Base-by-base conservation (phyloP, 352 stramenopile genomes). In the Globisporangium nagaii region DNA sequence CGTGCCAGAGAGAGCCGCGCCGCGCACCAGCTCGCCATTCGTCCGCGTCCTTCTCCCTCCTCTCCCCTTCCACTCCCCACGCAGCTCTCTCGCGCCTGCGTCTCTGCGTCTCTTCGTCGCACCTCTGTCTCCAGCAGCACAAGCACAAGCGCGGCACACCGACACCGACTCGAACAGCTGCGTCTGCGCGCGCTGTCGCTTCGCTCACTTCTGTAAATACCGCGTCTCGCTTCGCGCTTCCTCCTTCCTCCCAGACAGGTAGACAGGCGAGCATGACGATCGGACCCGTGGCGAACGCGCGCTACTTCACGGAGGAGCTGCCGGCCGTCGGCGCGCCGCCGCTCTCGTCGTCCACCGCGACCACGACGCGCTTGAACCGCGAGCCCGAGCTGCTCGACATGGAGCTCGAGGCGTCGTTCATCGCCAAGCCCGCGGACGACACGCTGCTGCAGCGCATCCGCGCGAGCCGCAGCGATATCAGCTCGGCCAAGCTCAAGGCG, bases 381-480 rank as follows among this genome's bases (percentile, higher is more conserved):
- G 56, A 63, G 8, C 32, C 42, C 1, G 56, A 63, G 2, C 24
- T n/a, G n/a, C n/a, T 63, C 40, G 48, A 61, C 17, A 19, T 48
- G 34, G 55, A 56, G 25, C 37, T 61, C 17, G 55, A 61, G 19
- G 55, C 37, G 36, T 61, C 55, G 55, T 61, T 56, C 45, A 34
- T 61, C 20, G 37, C 32, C 28, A 61, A 56, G 22, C 36, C 55
- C 17, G 37, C 53, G 34, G 54, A 60, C 35, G 24, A 49, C n/a
- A 20, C 37, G 37, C 37, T 30, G 17, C 12, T 62, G 37, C 56
- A 60, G 37, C 56, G 47, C 34, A 44, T 63, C 12, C 47, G 49
- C 31, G 34, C 56, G 41, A 63, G 48, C 27, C 56, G 56, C n/a
- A 63, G 48, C 42, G 71, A 82, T 37, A 70, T 82, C 20, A 75